Base-by-base conservation (phyloP, 1,284 basidiomycete genomes). In the Vanrija sp. region DNA sequence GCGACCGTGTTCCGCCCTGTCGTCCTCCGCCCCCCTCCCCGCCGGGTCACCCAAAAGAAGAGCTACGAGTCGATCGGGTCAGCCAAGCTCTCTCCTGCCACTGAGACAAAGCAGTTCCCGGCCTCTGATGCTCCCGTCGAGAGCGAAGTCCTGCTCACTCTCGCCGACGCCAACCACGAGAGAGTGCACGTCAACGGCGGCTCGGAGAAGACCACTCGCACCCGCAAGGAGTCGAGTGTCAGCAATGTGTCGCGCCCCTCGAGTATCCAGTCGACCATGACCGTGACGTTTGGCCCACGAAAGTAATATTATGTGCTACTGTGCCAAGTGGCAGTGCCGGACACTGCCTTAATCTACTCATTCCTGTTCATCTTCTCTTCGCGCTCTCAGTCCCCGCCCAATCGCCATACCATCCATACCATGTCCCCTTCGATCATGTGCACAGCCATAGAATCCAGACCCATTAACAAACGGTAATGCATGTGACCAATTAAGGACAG, bases 31-130 rank as follows among this genome's bases (percentile, higher is more conserved):
- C 59, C 59, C 3, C 60, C 60, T 15, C 60, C 60, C 6, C 60
- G 60, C 28, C 50, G 53, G n/a, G 55, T 61, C n/a, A 52, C 45
- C 16, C 60, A 61, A 51, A 57, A 61, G 55, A 57, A 54, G 52
- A 57, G 55, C 51, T 61, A 61, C 53, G 60, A 61, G 47, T 48
- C 45, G 43, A 52, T 61, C 46, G 46, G 49, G 15, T 43, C 47
- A 16, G 21, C 43, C 16, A 34, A 34, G 34, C 34, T 34, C 34
- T 34, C 10, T 23, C 6, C n/a, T 34, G 3, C 7, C 16, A 18
- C 21, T 19, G 28, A 49, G 34, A 12, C 3, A 21, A 28, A 45
- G 25, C 26, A 28, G 26, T n/a, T n/a, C 25, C n/a, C 45, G 1
- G 45, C 28, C 2, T 16, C 44, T 6, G 14, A 15, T 15, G 44